Base-by-base conservation (phyloP, 352 stramenopile genomes). In the Plasmopara muralis region DNA sequence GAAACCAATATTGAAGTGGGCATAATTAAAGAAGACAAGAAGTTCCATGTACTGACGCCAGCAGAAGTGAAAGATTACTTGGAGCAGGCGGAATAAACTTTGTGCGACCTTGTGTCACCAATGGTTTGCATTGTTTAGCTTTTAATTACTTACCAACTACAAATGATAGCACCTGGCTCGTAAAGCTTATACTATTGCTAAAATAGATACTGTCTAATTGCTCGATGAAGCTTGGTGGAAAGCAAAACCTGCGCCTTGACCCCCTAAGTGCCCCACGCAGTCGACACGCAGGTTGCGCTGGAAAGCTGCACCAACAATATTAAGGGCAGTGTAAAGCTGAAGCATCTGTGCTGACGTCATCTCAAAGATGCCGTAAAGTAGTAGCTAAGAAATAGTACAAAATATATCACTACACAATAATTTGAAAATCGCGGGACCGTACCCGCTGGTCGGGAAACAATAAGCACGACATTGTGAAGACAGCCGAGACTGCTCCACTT, bases 61-160 rank as follows among this genome's bases (percentile, higher is more conserved):
- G 89, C 90, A 34, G 95, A 99, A 76, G 95, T 99, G 66, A 97
- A 98, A 72, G 97, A 99, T 81, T 99, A 99, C 87, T 77, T 99
- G 53, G 95, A 99, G 68, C 97, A 99, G 77, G 94, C 96, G 18
- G 96, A 98, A 74, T 99, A 97, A 87, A 47, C 43, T 52, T 41
- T 9, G 47, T 62, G 48, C 39, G 33, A 57, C 47, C 50, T 64
- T 55, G 43, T 55, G 58, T 63, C 50, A 41, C 34, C 40, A 29
- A 33, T 34, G 35, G 43, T 20, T 50, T 47, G 48, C 53, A 34
- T 18, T 43, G 39, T 15, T 42, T 42, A 14, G 18, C 28, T 28
- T n/a, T 28, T 43, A 43, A 18, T 43, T 15, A 43, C 20, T 43
- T 43, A 18, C 39, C 42, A 37, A 44, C 56, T 55, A 47, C 44